Conservation (phyloP, 306 rosid species). For the Cicer chorassanicum region DNA sequence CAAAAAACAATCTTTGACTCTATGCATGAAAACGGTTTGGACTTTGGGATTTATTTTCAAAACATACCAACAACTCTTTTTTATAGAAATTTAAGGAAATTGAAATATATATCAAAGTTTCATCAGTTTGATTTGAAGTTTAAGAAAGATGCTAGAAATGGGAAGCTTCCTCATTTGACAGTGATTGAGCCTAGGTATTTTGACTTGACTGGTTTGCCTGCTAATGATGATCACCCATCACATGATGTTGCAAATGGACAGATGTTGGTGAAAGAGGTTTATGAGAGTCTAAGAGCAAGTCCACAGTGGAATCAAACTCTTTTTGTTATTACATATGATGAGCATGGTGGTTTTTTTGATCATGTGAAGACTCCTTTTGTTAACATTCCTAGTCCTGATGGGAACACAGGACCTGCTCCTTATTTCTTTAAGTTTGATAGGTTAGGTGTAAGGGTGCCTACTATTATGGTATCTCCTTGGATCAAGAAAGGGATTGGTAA, state of each 20-base stretch:
- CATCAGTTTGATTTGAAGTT: slow-evolving; percentile 80
- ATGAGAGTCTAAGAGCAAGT: slow-evolving; percentile 86
- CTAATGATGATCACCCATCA: slow-evolving; percentile 96
- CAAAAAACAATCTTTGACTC: slow-evolving; percentile 96
- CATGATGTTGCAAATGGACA: slow-evolving; percentile 99
- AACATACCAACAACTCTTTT: slow-evolving; percentile 87
- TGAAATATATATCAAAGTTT: slow-evolving; percentile 79
- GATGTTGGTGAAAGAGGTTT: slow-evolving; percentile 89
- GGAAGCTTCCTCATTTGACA: slow-evolving; percentile 83
- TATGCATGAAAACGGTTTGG: slow-evolving; percentile 63
- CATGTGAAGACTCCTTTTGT: slow-evolving; percentile 88
- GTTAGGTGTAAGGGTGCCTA: slow-evolving; percentile 95
- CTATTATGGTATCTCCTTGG: slow-evolving; percentile 99
- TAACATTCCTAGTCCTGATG: slow-evolving; percentile 92
- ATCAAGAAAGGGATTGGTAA: slow-evolving; percentile 95
- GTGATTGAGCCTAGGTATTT: slow-evolving; percentile 96
- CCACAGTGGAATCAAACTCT: slow-evolving; percentile 98
- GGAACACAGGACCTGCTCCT: slow-evolving; percentile 97
- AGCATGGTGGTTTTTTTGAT: slow-evolving; percentile 95
- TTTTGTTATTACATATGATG: slow-evolving; percentile 87
- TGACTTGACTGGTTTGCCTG: slow-evolving; percentile 75
- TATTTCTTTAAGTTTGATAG: slow-evolving; percentile 96
- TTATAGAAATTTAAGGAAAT: slow-evolving; percentile 84
- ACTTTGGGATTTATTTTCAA: slow-evolving; percentile 85
- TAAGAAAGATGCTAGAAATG: slow-evolving; percentile 76